These are phyloP conservation scores for Phytopythium helicoides DNA, from an alignment of 352 stramenopile genomes.

Conservation along the genomic window DNA sequence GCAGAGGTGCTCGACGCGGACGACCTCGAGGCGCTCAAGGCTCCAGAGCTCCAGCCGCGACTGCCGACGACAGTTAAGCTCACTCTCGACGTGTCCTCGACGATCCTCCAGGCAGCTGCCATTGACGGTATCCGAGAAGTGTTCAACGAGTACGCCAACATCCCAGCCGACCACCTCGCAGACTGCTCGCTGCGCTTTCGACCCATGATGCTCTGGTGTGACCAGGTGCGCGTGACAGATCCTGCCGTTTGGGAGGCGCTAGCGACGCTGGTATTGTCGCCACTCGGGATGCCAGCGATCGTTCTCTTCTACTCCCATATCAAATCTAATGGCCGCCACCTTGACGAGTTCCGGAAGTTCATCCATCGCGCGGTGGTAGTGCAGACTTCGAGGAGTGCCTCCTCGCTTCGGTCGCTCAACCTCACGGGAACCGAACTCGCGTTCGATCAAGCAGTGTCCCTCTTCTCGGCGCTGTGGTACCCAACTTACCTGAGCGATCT, in stretches of 20 bases:
- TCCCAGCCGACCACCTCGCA: background rate
- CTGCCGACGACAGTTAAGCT: background rate
- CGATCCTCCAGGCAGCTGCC: background rate
- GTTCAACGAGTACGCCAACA: background rate
- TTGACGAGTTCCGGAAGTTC: constrained; percentile 1
- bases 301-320: constrained; percentile 5
- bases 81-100: constrained; percentile 2
- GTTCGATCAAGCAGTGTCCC: constrained; percentile 10
- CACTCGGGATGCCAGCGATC: background rate
- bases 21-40: background rate
- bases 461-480: constrained; percentile 31
- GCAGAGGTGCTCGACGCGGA: background rate
- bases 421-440: constrained; percentile 15
- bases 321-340: constrained; percentile 2
- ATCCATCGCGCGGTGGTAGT: background rate
- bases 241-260: background rate
- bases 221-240: constrained; percentile 5
- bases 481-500: constrained; percentile 15
- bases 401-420: constrained; percentile 23
- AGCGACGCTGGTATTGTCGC: background rate
- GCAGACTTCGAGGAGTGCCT: background rate
- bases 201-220: constrained; percentile 6
- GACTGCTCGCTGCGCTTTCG: constrained; percentile 1
- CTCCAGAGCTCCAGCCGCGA: background rate
- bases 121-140: background rate